Evolutionary conservation across 2,329 filamentous ascomycete species (phyloP).

Genomic region (Gaeumannomyces sp.): DNA sequence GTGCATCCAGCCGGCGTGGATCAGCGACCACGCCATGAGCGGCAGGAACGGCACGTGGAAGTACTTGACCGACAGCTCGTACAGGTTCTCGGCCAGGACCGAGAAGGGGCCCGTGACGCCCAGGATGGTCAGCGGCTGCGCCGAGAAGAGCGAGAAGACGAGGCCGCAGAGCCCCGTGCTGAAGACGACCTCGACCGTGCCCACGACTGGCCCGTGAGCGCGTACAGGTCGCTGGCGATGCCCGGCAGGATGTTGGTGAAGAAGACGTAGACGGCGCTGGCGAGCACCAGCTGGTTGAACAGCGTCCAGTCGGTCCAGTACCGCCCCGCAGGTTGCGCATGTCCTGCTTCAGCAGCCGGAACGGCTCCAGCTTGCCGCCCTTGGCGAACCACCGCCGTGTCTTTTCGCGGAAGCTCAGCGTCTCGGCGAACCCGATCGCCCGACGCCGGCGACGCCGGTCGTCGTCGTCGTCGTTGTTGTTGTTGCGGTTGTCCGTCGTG

Average conservation of each 20-base stretch:
- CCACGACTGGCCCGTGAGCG: constrained; percentile 56
- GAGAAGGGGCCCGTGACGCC: constrained; percentile 62
- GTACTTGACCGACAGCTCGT: constrained; percentile 46
- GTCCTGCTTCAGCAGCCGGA: constrained; percentile 47
- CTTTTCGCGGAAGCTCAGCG: background rate
- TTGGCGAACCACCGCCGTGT: constrained; percentile 6
- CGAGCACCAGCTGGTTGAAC: constrained; percentile 59
- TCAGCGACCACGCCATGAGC: constrained; percentile 62
- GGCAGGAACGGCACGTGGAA: constrained; percentile 57
- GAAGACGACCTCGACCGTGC: constrained; percentile 61
- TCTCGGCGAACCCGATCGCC: background rate
- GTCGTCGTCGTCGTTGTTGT: too few species aligned
- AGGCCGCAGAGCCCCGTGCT: constrained; percentile 59
- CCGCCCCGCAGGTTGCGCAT: constrained; percentile 37
- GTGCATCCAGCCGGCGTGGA: constrained; percentile 61
- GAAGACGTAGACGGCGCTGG: constrained; percentile 59
- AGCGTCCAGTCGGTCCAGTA: constrained; percentile 48
- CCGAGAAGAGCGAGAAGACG: constrained; percentile 55
- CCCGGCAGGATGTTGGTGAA: constrained; percentile 62
- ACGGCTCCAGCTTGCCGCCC: constrained; percentile 42
- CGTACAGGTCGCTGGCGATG: constrained; percentile 59
- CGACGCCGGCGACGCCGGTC: too few species aligned
- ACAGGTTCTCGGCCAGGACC: constrained; percentile 61
- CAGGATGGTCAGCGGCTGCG: constrained; percentile 59
- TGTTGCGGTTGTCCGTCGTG: background rate